Percentiles rank a stretch among this genome's conserved stretches.
phyloP scores from a whole-genome alignment of 306 rosid species.

The Begonia loranthoides region DNA sequence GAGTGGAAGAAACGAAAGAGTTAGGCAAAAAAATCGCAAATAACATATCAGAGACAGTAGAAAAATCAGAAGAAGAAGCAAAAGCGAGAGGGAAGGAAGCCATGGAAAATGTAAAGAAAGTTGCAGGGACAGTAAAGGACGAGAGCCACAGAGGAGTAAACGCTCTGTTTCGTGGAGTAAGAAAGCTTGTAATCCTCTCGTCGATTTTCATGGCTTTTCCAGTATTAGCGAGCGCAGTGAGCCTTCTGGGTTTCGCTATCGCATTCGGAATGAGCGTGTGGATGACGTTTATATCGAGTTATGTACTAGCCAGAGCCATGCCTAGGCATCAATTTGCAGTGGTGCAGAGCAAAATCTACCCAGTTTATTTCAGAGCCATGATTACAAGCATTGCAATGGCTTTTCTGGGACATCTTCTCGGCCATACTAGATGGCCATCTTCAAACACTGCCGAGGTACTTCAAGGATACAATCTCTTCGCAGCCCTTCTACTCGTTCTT shows the following conservation, averaged over 20 bases:
- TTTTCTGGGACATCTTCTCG: conserved; percentile 32
- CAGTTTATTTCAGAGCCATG: conserved; percentile 59
- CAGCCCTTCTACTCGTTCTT: conserved; percentile 26
- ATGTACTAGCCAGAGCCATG: conserved; percentile 32
- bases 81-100: conserved; percentile 10
- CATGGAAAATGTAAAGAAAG: conserved; percentile 6
- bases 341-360: conserved; percentile 81
- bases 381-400: conserved; percentile 30
- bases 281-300: conserved; percentile 64
- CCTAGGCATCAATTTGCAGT: conserved; percentile 67
- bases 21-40: conserved; percentile 7
- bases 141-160: conserved; percentile 1
- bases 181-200: too few species aligned
- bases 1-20: conserved; percentile 2
- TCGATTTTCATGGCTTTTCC: too few species aligned
- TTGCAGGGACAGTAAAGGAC: conserved; percentile 3
- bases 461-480: conserved; percentile 32
- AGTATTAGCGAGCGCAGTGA: conserved; percentile 10
- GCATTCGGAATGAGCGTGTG: conserved; percentile 67
- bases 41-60: too few species aligned
- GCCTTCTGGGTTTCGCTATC: conserved; percentile 39
- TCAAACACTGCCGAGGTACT: conserved; percentile 10
- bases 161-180: too few species aligned
- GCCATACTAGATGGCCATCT: conserved; percentile 7
- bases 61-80: too few species aligned